Evolutionary conservation across 2,329 filamentous ascomycete species (phyloP).

Genomic region (Fusarium falciforme): DNA sequence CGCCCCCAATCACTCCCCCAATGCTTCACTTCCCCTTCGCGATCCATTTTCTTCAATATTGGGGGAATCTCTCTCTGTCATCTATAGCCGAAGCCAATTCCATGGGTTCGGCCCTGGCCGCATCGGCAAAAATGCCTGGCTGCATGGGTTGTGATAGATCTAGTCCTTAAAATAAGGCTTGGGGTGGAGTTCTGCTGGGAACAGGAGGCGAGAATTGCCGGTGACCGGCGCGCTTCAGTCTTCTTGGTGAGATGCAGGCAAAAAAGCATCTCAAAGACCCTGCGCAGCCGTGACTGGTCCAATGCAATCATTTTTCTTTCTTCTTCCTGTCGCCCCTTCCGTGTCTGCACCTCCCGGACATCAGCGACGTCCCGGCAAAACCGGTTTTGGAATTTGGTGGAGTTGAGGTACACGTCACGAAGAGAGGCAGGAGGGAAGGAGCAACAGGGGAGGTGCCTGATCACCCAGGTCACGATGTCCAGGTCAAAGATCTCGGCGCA

Average conservation of each 20-base stretch:
- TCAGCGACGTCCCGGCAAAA: slow-evolving; percentile 22
- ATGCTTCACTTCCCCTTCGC: slow-evolving; percentile 15
- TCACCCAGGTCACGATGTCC: slow-evolving; percentile 6
- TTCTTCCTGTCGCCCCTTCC: slow-evolving; percentile 8
- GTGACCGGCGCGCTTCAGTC: background rate
- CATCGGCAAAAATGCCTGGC: slow-evolving; percentile 3
- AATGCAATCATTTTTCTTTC: background rate
- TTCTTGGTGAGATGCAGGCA: slow-evolving; percentile 15
- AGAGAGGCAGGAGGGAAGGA: slow-evolving; percentile 19
- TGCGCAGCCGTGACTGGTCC: slow-evolving; percentile 3
- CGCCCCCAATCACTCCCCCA: slow-evolving; percentile 41
- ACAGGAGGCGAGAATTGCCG: slow-evolving; percentile 18
- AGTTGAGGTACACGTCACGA: slow-evolving; percentile 28
- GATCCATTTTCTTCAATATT: slow-evolving; percentile 34
- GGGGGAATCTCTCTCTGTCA: slow-evolving; percentile 22
- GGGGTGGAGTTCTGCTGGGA: slow-evolving; percentile 10
- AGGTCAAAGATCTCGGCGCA: slow-evolving; percentile 22
- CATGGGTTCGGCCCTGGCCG: slow-evolving; percentile 26
- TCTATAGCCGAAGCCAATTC: slow-evolving; percentile 17
- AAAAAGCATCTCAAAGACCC: background rate
- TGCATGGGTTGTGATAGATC: slow-evolving; percentile 32
- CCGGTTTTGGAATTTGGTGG: slow-evolving; percentile 28
- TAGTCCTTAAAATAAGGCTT: slow-evolving; percentile 9
- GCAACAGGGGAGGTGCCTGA: slow-evolving; percentile 24
- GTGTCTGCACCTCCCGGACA: slow-evolving; percentile 4